Conservation (phyloP, 805 yeast genomes). For the Sugiyamaella lignohabitans region DNA sequence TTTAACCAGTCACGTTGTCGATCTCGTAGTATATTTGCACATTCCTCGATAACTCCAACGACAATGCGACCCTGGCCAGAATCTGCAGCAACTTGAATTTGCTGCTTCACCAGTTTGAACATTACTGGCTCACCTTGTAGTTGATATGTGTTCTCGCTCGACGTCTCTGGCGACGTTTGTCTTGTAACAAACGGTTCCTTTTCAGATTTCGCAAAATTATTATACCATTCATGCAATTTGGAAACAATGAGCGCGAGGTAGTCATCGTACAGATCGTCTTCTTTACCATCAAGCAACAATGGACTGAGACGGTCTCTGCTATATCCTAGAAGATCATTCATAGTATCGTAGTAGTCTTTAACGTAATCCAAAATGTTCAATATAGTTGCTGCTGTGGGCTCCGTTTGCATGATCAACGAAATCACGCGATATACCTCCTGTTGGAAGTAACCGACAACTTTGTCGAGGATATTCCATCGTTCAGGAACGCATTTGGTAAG, state of each 20-base stretch:
- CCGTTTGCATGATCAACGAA: conserved; percentile 52
- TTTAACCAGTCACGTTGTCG: conserved; percentile 60
- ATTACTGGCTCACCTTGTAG: conserved; percentile 75
- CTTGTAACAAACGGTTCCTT: conserved; percentile 57
- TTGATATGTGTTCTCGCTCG: conserved; percentile 56
- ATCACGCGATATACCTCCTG: conserved; percentile 56
- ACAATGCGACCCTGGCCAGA: conserved; percentile 75
- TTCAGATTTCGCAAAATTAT: conserved; percentile 61
- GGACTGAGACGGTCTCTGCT: conserved; percentile 35
- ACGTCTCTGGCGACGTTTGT: conserved; percentile 65
- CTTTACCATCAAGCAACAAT: conserved; percentile 64
- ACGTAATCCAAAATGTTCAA: conserved; percentile 73
- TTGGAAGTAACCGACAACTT: conserved; percentile 61
- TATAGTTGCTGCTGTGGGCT: conserved; percentile 74
- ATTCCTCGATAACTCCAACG: conserved; percentile 69
- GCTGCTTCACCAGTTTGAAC: conserved; percentile 80
- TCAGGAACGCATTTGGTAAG: conserved; percentile 57
- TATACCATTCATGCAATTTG: conserved; percentile 83
- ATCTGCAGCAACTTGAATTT: conserved; percentile 80
- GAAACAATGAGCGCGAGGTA: conserved; percentile 62
- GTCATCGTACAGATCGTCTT: conserved; percentile 67
- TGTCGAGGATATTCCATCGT: conserved; percentile 65
- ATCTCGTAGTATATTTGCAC: conserved; percentile 51
- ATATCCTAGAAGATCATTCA: conserved; percentile 44
- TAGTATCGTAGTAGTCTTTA: conserved; percentile 51